Evolutionary conservation across 208 protist genomes (phyloP), one percentile per base, ranked within the genome.

Genomic region (Crithidia thermophila): DNA sequence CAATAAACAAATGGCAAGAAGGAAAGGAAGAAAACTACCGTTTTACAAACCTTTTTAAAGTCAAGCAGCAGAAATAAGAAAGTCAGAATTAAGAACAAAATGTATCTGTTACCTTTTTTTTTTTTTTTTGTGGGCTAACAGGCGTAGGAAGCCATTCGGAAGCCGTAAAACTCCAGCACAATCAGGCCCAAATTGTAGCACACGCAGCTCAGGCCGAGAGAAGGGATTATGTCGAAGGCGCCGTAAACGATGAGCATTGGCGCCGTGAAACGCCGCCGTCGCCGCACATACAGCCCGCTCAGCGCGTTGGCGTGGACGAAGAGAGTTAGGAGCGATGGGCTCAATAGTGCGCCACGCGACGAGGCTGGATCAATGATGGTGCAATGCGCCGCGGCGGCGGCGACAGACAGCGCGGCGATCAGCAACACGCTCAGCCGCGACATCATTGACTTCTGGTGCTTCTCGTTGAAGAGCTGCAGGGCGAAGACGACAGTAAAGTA

Each of bases 231-330:
- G 46, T 94, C 89, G 25, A 86, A 72, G 25, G 76, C 16, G 10
- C 82, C 59, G 62, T 94, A 94, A 9, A 87, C 72, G n/a, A 81
- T 33, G 27, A 92, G 57, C 74, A 82, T 76, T 21, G 83, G 49
- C 10, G 71, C 27, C 40, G 49, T 76, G 46, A 88, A 40, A 42
- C 58, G 78, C 4, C 50, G 46, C 34, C 52, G 49, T 37, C 51
- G 61, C 16, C 63, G 55, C 45, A 72, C 23, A 57, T 78, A 78
- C 23, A 88, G 25, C 8, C 50, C 53, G 49, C 77, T 65, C 27
- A 94, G 43, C 39, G 64, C 72, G 23, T 52, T 33, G 0, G 81
- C 21, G 62, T 94, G 81, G 45, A 88, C 65, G 3, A 90, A 39
- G 51, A 58, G 50, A 28, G 78, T 79, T 27, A 90, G 47, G 5